phyloP scores from a whole-genome alignment of 306 rosid genomes.

The Vigna nakashimae region DNA sequence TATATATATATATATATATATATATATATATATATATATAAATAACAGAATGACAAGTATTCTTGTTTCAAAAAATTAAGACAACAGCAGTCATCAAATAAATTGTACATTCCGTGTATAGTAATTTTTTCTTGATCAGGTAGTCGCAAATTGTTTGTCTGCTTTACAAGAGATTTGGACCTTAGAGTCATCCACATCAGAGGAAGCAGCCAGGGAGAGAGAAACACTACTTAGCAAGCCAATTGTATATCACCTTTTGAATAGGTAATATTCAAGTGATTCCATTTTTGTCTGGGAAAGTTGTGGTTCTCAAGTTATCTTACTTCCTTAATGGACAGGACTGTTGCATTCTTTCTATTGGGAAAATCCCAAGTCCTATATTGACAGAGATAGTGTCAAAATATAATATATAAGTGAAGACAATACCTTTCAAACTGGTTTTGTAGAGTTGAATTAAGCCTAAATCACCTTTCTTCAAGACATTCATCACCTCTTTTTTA shows the following conservation, averaged over 20 bases:
- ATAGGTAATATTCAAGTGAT: constrained; percentile 61
- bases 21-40: no score
- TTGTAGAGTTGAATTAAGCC: no score
- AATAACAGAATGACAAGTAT: background rate
- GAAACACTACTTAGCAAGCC: constrained; percentile 94
- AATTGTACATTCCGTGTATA: constrained; percentile 19
- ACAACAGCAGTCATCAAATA: constrained; percentile 22
- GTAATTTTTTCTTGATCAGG: constrained; percentile 58
- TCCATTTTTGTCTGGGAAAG: constrained; percentile 28
- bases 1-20: no score
- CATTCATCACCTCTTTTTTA: background rate
- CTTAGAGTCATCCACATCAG: constrained; percentile 80
- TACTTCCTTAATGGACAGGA: background rate
- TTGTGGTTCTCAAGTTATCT: constrained; percentile 11
- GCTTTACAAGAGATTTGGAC: constrained; percentile 98
- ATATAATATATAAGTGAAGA: no score
- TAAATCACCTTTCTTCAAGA: no score
- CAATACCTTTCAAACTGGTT: no score
- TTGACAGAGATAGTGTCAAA: no score
- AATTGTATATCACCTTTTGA: constrained; percentile 75
- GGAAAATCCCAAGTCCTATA: no score
- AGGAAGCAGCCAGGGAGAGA: constrained; percentile 94
- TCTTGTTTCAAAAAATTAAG: constrained; percentile 5
- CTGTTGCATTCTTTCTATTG: background rate
- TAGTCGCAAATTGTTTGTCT: constrained; percentile 94